Conservation (phyloP, 805 yeast species). For the Tetrapisispora pingtungensis region DNA sequence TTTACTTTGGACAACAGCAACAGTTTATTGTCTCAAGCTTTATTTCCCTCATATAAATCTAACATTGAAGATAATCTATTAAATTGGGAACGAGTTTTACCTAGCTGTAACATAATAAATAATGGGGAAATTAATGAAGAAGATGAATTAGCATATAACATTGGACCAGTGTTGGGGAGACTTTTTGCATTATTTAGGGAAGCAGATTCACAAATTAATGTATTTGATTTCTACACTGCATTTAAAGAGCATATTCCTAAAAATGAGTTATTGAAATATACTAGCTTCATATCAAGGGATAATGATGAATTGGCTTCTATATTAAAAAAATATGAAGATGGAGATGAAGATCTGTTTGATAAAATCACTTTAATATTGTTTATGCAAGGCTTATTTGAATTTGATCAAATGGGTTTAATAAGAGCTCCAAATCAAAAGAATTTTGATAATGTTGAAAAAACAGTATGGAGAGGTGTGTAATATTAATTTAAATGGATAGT, state of each 20-base stretch:
- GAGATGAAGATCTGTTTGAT: conserved; percentile 42
- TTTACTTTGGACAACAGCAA: conserved; percentile 27
- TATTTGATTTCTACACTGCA: conserved; percentile 56
- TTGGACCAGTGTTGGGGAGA: conserved; percentile 46
- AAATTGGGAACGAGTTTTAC: conserved; percentile 23
- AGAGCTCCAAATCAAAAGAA: conserved; percentile 40
- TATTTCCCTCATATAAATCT: conserved; percentile 24
- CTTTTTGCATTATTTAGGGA: conserved; percentile 67
- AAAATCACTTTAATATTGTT: conserved; percentile 60
- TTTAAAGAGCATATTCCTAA: conserved; percentile 43
- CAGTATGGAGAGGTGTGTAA: conserved; percentile 29
- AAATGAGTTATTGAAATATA: conserved; percentile 19
- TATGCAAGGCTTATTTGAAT: conserved; percentile 60
- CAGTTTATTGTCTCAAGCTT: conserved; percentile 23
- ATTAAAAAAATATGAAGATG: conserved; percentile 18
- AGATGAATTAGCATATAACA: conserved; percentile 24
- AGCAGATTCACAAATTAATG: conserved; percentile 58
- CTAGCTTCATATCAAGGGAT: conserved; percentile 19
- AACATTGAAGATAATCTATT: conserved; percentile 27
- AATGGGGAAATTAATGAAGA: conserved; percentile 7
- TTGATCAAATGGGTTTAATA: conserved; percentile 58
- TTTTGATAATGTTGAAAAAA: conserved; percentile 24
- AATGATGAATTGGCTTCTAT: conserved; percentile 21
- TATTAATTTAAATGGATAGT: conserved; percentile 23
- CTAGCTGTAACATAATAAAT: conserved; percentile 1